Base-by-base conservation (phyloP, 352 stramenopile genomes). In the Globisporangium cederbergense region DNA sequence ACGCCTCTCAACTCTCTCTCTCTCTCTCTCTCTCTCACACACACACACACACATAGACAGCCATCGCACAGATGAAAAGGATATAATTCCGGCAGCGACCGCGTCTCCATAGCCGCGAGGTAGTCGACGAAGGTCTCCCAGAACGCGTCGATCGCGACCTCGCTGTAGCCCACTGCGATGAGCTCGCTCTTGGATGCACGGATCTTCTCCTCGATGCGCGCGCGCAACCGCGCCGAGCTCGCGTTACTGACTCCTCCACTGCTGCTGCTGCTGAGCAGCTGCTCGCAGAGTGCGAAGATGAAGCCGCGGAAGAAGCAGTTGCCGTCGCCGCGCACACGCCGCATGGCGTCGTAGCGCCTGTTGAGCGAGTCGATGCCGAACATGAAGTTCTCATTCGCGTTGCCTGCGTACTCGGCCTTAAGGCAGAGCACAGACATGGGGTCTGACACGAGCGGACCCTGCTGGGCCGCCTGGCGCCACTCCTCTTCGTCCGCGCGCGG, bases 291-390 rank as follows among this genome's bases (percentile, higher is more conserved):
- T 25, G 83, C 83, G 65, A 97, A 97, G 60, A 96, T 89, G 67
- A 97, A 94, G 11, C 77, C 83, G 14, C 90, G 86, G 71, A 97
- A 97, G 73, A 97, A 97, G 70, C 90, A 97, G 71, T 97, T 97
- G 56, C 90, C 90, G 67, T 97, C 90, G 30, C 90, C 87, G 13
- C 90, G 86, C 56, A 97, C 89, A 45, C 84, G 85, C 18, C 90
- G 81, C 66, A 97, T 76, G 9, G 67, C 78, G 50, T 77, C 74
- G 75, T 97, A 97, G 28, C 73, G 75, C 47, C 61, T 64, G 63
- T 84, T 77, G 30, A 96, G 71, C 42, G 70, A 74, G 3, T 87
- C 76, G 62, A 93, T 90, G 57, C 83, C 83, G 49, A 76, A 65
- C 63, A 91, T 80, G 61, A 93, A 93, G 61, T 89, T 88, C 30